A percentile compares a stretch with the other conserved stretches of the same genome.
Evolutionary conservation across 1,139 yeast genomes (phyloP).

Genomic region (Starmera stellimalicola): DNA sequence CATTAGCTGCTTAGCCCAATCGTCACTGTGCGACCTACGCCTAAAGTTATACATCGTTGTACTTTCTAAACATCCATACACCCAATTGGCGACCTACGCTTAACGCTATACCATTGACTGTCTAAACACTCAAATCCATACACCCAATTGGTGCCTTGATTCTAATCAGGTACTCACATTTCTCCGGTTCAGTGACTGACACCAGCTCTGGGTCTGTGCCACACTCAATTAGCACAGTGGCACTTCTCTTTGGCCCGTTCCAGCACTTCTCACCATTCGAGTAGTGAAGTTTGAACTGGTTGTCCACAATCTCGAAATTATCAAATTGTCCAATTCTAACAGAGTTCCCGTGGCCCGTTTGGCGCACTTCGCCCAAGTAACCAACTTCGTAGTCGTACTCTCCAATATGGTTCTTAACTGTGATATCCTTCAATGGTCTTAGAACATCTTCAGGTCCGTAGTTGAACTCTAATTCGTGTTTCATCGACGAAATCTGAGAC

Average conservation of each 20-base stretch:
- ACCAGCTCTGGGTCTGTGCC: slow-evolving; percentile 48
- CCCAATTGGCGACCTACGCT: too few species aligned
- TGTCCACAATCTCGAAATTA: slow-evolving; percentile 18
- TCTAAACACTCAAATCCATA: slow-evolving; percentile 5
- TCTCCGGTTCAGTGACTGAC: slow-evolving; percentile 78
- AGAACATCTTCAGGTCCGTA: slow-evolving; percentile 62
- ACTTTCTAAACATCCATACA: too few species aligned
- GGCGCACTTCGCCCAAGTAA: slow-evolving; percentile 47
- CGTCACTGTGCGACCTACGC: too few species aligned
- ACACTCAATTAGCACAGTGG: slow-evolving; percentile 56
- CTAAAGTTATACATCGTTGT: too few species aligned
- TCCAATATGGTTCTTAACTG: slow-evolving; percentile 44
- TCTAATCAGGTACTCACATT: slow-evolving; percentile 66
- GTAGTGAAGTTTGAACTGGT: slow-evolving; percentile 31
- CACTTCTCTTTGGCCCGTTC: slow-evolving; percentile 87
- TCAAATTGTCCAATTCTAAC: slow-evolving; percentile 46
- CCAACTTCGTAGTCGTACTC: slow-evolving; percentile 66
- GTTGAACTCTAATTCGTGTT: slow-evolving; percentile 17
- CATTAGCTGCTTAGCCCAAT: too few species aligned
- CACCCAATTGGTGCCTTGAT: slow-evolving; percentile 70
- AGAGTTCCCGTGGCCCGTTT: slow-evolving; percentile 36
- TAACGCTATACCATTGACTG: too few species aligned
- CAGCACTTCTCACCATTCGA: slow-evolving; percentile 78
- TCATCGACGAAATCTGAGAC: slow-evolving; percentile 4
- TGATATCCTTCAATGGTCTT: slow-evolving; percentile 43